These are phyloP conservation scores for Epipyxis sp. DNA, from an alignment of 108 stramenopile genomes.

Conservation along the genomic window DNA sequence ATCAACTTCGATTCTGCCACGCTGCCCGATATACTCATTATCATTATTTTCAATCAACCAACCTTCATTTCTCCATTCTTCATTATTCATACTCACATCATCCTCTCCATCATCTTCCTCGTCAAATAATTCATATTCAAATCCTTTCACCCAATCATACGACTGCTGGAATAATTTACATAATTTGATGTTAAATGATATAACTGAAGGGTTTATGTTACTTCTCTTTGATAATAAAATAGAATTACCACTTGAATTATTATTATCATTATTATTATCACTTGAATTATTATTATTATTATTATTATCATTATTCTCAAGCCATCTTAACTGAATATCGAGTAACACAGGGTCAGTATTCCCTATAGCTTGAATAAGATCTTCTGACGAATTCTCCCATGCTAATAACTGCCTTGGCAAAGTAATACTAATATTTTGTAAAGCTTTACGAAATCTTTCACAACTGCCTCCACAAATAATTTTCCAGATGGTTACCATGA, in stretches of 20 bases:
- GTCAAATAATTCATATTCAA: neutral
- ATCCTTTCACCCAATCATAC: conserved; percentile 5
- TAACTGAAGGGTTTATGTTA: too few species aligned
- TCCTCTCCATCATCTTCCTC: neutral
- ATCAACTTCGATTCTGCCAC: neutral
- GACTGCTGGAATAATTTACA: too few species aligned
- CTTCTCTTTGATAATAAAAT: too few species aligned
- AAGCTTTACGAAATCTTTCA: neutral
- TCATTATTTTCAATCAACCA: neutral
- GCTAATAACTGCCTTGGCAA: too few species aligned
- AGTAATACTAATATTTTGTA: neutral
- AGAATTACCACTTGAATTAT: too few species aligned
- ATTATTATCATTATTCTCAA: too few species aligned
- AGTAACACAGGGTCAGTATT: too few species aligned
- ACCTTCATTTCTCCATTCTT: neutral
- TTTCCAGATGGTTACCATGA: neutral
- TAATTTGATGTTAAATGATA: too few species aligned
- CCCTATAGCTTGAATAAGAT: too few species aligned
- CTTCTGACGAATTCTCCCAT: conserved; percentile 10
- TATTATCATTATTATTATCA: too few species aligned
- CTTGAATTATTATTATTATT: too few species aligned
- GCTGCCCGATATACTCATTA: neutral
- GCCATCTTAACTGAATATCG: too few species aligned
- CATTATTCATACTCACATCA: neutral
- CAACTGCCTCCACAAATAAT: neutral